Base-by-base conservation (phyloP, 2,329 filamentous ascomycete species). In the Knoxdaviesia proteae region DNA sequence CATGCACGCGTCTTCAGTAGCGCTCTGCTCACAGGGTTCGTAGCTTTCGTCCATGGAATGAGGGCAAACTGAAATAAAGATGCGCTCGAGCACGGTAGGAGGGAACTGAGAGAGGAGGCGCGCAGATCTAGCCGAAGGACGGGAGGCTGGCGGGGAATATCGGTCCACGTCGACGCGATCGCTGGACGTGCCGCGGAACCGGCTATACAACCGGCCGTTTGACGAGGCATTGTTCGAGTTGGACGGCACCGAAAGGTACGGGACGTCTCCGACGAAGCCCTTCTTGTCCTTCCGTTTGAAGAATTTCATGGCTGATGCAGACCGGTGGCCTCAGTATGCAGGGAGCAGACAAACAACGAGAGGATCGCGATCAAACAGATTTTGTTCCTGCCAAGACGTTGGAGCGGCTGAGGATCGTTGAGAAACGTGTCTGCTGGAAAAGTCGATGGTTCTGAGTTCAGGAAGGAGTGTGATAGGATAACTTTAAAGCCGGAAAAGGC, bases 11-110 rank as follows among this genome's bases (percentile, higher is more conserved):
- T 84, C 77, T 50, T 80, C 79, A 41, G 75, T 70, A 49, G 80
- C 75, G 46, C 80, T 84, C 52, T 82, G 72, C 62, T 96, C 88
- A 53, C 82, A 88, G 37, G 77, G 77, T 49, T 84, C 78, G 58
- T 90, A 92, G 46, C 69, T 77, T 54, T 77, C 67, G 59, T 96
- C 87, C 43, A 64, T 62, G 34, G 76, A 65, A 59, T 96, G 88
- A 6, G 87, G 87, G 52, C 87, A 94, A 44, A 94, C 77, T 50
- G 76, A 76, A 51, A 69, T 61, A 57, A 94, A 88, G 55, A 94
- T 87, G 55, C 71, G 74, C 49, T 74, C 68, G 45, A 94, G 68
- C 32, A 93, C 66, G n/a, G 69, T 61, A 31, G 68, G 61, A 7
- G 84, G 80, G 7, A 94, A 68, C 42, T 60, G 58, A 36, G 62